These are phyloP conservation scores for Cucumis variabilis DNA, from an alignment of 331 rosid genomes.

Conservation along the genomic window DNA sequence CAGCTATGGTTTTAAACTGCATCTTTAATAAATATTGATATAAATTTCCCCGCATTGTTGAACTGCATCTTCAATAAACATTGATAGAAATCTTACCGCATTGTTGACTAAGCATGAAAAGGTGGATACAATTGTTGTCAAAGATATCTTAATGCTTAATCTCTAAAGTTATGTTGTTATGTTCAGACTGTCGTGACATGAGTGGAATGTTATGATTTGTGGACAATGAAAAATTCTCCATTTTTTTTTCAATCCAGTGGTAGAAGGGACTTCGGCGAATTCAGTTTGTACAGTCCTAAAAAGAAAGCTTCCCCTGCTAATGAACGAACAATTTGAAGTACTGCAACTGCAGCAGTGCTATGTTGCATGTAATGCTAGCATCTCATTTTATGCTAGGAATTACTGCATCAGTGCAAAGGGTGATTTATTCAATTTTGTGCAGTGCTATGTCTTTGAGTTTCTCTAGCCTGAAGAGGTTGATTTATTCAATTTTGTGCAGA, in stretches of 20 bases:
- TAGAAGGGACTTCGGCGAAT: constrained; percentile 85
- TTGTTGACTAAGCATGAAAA: background rate
- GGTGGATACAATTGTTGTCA: background rate
- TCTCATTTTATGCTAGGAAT: constrained; percentile 12
- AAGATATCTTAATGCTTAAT: background rate
- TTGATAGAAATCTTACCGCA: background rate
- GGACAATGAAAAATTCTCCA: background rate
- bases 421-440: constrained; percentile 14
- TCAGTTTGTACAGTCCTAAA: constrained; percentile 75
- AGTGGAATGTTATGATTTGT: background rate
- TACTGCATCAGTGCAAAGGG: background rate
- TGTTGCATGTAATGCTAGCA: constrained; percentile 10
- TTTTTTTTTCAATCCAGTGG: constrained; percentile 68
- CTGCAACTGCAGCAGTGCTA: background rate
- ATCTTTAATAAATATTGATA: background rate
- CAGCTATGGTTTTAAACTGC: background rate
- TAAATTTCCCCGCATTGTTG: background rate
- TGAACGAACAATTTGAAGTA: constrained; percentile 4
- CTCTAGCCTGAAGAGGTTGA: constrained; percentile 15
- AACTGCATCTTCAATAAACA: background rate
- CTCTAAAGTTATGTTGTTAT: background rate
- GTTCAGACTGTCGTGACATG: background rate
- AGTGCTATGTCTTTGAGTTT: background rate
- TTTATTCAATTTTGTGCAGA: constrained; percentile 19
- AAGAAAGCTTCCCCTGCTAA: constrained; percentile 29